Percentiles rank a stretch among this genome's conserved stretches.
Conservation (phyloP, 2,329 filamentous ascomycete species). For the Alternaria brassicicola region DNA sequence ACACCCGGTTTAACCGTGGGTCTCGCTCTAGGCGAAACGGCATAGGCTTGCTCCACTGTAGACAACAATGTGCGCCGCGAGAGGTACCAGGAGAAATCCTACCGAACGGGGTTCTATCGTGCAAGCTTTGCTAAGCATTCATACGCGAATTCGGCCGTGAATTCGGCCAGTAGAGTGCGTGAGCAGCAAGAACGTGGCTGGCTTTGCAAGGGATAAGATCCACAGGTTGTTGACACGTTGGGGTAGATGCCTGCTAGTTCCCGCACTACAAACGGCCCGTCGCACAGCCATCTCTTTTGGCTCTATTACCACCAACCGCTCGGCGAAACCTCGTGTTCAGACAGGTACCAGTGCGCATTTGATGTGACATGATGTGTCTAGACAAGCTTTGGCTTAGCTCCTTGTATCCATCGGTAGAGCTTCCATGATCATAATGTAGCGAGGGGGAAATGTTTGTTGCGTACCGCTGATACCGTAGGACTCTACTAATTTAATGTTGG, state of each 20-base stretch:
- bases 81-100: neutral
- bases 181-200: neutral
- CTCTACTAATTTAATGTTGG: neutral
- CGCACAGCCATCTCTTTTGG: neutral
- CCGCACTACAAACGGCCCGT: neutral
- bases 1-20: accelerated
- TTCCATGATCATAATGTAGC: neutral
- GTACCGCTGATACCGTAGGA: neutral
- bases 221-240: neutral
- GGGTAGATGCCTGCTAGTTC: neutral
- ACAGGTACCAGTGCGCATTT: neutral
- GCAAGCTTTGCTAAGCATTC: neutral
- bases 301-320: neutral
- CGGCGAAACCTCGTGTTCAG: neutral
- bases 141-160: neutral
- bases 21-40: neutral
- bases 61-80: neutral
- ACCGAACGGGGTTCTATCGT: neutral
- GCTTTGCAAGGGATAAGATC: neutral
- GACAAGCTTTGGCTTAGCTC: neutral
- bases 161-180: neutral
- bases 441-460: neutral
- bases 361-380: neutral
- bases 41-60: neutral
- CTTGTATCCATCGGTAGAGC: neutral